These are phyloP conservation scores for Lentinula aciculospora DNA, from an alignment of 768 basidiomycete genomes.

Conservation along the genomic window DNA sequence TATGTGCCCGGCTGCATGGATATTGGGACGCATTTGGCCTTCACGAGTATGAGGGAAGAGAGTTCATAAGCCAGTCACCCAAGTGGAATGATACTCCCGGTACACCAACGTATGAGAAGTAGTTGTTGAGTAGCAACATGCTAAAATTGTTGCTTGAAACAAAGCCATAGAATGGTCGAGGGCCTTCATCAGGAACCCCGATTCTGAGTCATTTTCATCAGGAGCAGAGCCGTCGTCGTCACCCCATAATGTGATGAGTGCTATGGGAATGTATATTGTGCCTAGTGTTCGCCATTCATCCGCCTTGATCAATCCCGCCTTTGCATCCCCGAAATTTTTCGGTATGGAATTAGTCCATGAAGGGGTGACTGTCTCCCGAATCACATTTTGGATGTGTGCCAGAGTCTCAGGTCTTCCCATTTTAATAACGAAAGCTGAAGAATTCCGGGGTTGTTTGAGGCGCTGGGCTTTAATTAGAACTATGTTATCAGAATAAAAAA, in stretches of 20 bases:
- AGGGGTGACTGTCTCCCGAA: conserved; percentile 16
- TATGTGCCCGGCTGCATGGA: conserved; percentile 25
- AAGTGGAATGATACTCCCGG: conserved; percentile 3
- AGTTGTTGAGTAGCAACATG: conserved; percentile 11
- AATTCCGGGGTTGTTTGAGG: neutral
- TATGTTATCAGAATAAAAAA: neutral
- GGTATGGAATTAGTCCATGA: conserved; percentile 23
- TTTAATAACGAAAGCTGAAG: neutral
- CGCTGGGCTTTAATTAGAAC: neutral
- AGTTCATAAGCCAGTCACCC: conserved; percentile 9
- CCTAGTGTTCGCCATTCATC: conserved; percentile 27
- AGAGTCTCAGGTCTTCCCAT: neutral
- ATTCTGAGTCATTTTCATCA: neutral
- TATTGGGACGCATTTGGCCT: conserved; percentile 14
- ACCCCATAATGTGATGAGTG: conserved; percentile 26
- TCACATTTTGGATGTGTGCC: conserved; percentile 16
- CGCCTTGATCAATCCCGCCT: conserved; percentile 28
- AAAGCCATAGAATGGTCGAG: conserved; percentile 21
- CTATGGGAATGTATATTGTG: conserved; percentile 27
- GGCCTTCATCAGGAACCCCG: neutral
- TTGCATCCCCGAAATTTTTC: conserved; percentile 18
- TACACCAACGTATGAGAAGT: neutral
- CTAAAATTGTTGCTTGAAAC: conserved; percentile 15
- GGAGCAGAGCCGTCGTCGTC: neutral
- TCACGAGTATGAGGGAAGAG: conserved; percentile 12